Evolutionary conservation across 106 monocot genomes (phyloP), one percentile per base, ranked within the genome.

Genomic region (Narthecium ossifragum): DNA sequence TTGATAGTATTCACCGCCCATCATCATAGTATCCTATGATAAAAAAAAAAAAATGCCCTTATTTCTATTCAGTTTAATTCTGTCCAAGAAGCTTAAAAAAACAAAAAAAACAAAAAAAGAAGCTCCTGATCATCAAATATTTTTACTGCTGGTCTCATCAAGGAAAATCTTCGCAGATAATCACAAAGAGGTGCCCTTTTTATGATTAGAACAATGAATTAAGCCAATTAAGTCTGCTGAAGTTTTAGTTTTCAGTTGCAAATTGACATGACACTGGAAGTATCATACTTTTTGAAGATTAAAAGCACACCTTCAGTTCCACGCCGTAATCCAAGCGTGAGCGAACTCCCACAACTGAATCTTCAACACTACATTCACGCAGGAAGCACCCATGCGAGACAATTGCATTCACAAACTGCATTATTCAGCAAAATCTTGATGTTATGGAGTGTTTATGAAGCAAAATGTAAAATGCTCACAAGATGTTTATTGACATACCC

Each of bases 301-400:
- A 12, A 41, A 18, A 56, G 17, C 53, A 28, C 26, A 96, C 94
- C 94, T 83, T 78, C 46, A 96, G 27, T 26, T 96, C 80, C 29
- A 76, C 79, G 17, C 90, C 83, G 33, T 49, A 52, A 59, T 84
- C 80, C 22, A 96, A 51, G 11, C 90, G 90, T 13, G 94, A 86
- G n/a, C 86, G 75, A 23, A 86, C 86, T 6, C 94, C 94, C 4
- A 96, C 64, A 32, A 90, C 62, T 10, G 94, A 96, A 63, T 67
- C 86, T 26, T 81, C 50, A 50, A 96, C 53, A n/a, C 67, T 66
- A 53, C 94, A 96, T 57, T 96, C 78, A n/a, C 70, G 70, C 65
- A 90, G 50, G 80, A 90, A 90, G 67, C 90, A 96, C 20, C 94
- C 94, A 46, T 96, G 90, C n/a, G 96, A 90, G 25, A 96, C 60